Evolutionary conservation across 1,284 basidiomycete species (phyloP), one percentile per base, ranked within the genome.

Genomic region (Wallemia hederae): DNA sequence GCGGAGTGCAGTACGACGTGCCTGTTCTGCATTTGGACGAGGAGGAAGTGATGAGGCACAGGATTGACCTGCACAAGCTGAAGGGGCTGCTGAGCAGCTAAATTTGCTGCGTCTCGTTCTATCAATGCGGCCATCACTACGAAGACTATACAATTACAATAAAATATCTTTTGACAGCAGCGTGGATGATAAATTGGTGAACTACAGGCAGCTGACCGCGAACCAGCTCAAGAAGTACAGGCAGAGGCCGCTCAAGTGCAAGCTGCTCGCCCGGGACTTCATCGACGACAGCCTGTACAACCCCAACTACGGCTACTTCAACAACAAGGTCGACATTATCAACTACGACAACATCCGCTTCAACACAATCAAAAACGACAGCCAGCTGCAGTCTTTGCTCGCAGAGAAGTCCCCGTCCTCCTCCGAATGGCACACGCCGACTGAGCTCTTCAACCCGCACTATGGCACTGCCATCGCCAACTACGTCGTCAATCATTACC

Each of bases 231-330:
- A 19, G 5, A 11, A 31, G 19, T 39, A 1, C 15, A 81, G 64
- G 78, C 82, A 62, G 71, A 91, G 60, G 78, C 79, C 91, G 1
- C 78, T 75, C 24, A 74, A 78, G 60, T 89, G 91, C 59, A 87
- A 86, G 70, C 94, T 97, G 87, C 81, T 98, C 31, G 81, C 85
- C 58, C 78, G 94, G 63, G 92, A 99, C 73, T 99, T 87, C 70
- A 91, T 99, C 65, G 87, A 97, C 67, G 94, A 99, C 69, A 83
- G 85, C 22, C 72, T 99, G 55, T 99, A 98, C 74, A 97, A 99
- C 68, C 91, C 90, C 1, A 73, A 89, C 69, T 98, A 99, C 68
- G 94, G 94, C 34, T 99, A 99, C 73, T 98, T 99, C 69, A 81
- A 86, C 25, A 83, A 84, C 66, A 83, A 89, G 68, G 90, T 84